phyloP scores from a whole-genome alignment of 345 rosid genomes.

The Lumnitzera littorea region DNA sequence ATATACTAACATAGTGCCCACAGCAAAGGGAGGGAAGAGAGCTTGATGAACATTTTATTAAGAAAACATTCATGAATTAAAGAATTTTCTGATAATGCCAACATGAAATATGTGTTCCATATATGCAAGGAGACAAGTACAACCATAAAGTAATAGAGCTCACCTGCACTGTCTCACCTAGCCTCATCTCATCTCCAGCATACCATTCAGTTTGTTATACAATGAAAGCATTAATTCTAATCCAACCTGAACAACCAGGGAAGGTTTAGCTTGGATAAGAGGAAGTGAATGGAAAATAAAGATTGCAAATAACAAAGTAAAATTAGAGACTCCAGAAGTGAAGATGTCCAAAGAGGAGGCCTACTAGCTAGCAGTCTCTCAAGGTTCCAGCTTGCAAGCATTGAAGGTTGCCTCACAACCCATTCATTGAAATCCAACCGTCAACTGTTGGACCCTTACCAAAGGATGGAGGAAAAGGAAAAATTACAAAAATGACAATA shows the following conservation, averaged over 20 bases:
- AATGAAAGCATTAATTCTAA: constrained; percentile 99
- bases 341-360: constrained; percentile 15
- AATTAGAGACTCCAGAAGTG: not conserved
- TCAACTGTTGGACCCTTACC: too few species aligned
- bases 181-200: constrained; percentile 99
- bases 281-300: not conserved
- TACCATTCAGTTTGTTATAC: constrained; percentile 96
- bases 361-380: constrained; percentile 97
- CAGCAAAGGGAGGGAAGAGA: too few species aligned
- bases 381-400: constrained; percentile 84
- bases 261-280: constrained; percentile 7
- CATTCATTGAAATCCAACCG: constrained; percentile 42
- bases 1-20: too few species aligned
- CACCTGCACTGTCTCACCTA: constrained; percentile 99
- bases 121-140: not conserved
- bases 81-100: not conserved
- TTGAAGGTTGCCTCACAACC: constrained; percentile 88
- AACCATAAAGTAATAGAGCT: constrained; percentile 3
- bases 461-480: too few species aligned
- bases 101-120: not conserved
- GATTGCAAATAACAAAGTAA: constrained; percentile 7
- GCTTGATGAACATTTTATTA: not conserved
- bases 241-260: constrained; percentile 62
- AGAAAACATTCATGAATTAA: not conserved
- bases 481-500: too few species aligned